Conservation (phyloP, 164 flowering plant genomes). For the Kingdonia uniflora region DNA sequence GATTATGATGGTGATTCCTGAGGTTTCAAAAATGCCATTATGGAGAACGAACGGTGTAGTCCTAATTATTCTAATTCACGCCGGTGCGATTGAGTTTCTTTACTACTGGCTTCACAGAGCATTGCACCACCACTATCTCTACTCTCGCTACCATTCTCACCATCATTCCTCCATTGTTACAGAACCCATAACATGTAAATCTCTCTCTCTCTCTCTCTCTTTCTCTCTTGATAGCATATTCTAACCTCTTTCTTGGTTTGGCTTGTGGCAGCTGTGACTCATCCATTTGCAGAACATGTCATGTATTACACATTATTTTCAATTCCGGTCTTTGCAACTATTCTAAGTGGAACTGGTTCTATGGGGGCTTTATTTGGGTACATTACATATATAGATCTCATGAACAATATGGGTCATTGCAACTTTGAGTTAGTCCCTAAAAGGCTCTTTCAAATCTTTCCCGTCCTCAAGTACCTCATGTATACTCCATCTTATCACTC, state of each 20-base stretch:
- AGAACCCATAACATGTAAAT: constrained; percentile 38
- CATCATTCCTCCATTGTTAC: constrained; percentile 50
- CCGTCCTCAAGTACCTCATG: constrained; percentile 51
- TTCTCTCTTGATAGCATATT: constrained; percentile 3
- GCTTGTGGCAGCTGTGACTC: constrained; percentile 42
- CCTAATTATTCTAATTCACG: constrained; percentile 18
- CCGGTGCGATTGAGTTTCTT: constrained; percentile 39
- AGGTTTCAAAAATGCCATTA: constrained; percentile 19
- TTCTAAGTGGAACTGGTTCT: constrained; percentile 21
- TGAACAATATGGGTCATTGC: constrained; percentile 63
- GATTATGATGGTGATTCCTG: background rate
- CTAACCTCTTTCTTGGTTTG: background rate
- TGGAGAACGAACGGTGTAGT: constrained; percentile 37
- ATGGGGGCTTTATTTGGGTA: constrained; percentile 16
- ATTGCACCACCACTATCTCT: constrained; percentile 47
- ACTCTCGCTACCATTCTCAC: constrained; percentile 48
- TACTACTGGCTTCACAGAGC: constrained; percentile 55
- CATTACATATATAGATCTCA: constrained; percentile 36
- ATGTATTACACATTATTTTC: constrained; percentile 28
- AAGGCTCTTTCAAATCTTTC: constrained; percentile 26
- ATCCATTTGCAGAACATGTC: constrained; percentile 47
- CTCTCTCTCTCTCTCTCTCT: background rate
- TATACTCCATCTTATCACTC: constrained; percentile 63
- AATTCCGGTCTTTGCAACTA: constrained; percentile 19
- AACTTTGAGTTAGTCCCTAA: constrained; percentile 50